Evolutionary conservation across 2,329 filamentous ascomycete species (phyloP), one percentile per base, ranked within the genome.

Genomic region (Microsporum ferrugineum): DNA sequence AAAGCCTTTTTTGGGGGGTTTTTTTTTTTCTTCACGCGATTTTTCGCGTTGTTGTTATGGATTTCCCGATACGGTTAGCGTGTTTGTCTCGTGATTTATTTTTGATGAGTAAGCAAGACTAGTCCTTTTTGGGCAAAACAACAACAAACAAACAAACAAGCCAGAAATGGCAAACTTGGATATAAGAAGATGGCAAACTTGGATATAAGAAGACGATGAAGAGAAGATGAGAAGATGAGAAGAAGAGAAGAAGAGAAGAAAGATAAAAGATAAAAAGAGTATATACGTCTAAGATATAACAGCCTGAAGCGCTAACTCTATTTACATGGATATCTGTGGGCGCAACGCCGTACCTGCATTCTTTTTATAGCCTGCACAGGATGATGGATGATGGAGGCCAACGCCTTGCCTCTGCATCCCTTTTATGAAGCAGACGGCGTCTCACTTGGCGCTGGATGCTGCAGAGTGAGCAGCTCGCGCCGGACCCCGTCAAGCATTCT

Each of bases 401-500:
- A 33, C 45, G 23, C 45, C 45, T 29, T 51, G 23, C 45, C 8
- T 51, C 23, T 5, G 12, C 27, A 23, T 4, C 10, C 45, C 27
- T 29, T 51, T 12, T 7, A 51, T 51, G 45, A 51, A 51, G 45
- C 45, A 51, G 23, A 12, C 45, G 27, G 45, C 45, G 45, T 51
- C 45, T 51, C 45, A 51, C 6, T 12, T 51, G 39, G 39, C 39
- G 39, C 39, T 43, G 39, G 39, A 51, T 23, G 23, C 51, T 55
- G 51, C 27, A 55, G 51, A 14, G 23, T 7, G 3, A 51, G 45
- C 12, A 69, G 58, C 14, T 68, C 65, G 29, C 56, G 57, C 53
- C 60, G 65, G 62, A 69, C 29, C 17, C 60, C 63, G 34, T 61
- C 51, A 8, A 69, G 49, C 34, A 68, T 29, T 31, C 14, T n/a